Evolutionary conservation across 805 yeast species (phyloP).

Genomic region (Suhomyces sp.): DNA sequence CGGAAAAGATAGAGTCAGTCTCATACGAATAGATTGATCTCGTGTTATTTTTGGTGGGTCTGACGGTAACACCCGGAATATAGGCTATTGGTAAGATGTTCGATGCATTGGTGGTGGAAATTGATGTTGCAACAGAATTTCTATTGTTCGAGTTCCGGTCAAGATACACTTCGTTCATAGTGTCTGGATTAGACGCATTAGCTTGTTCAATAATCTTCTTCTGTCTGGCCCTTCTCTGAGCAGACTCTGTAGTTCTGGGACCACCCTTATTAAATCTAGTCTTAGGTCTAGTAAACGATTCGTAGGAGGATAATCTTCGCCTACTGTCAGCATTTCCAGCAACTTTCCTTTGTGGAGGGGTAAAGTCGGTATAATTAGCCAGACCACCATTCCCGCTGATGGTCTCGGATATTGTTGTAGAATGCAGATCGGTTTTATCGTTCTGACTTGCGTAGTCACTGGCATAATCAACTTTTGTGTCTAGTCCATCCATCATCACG

Average conservation of each 20-base stretch:
- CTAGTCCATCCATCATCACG: constrained; percentile 12
- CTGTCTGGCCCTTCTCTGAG: constrained; percentile 15
- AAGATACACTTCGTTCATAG: constrained; percentile 14
- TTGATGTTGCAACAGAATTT: constrained; percentile 56
- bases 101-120: constrained; percentile 72
- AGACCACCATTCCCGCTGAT: constrained; percentile 7
- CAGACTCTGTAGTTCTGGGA: constrained; percentile 5
- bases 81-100: constrained; percentile 90
- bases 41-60: constrained; percentile 47
- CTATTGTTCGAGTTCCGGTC: constrained; percentile 22
- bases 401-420: constrained; percentile 3
- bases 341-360: constrained; percentile 2
- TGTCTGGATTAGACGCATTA: constrained; percentile 8
- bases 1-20: constrained; percentile 40
- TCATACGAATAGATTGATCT: constrained; percentile 47
- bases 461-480: constrained; percentile 6
- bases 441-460: constrained; percentile 8
- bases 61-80: constrained; percentile 86
- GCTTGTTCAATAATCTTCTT: constrained; percentile 15
- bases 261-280: constrained; percentile 34
- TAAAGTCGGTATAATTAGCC: neutral
- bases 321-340: constrained; percentile 8
- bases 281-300: constrained; percentile 44
- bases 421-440: constrained; percentile 7
- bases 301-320: constrained; percentile 38